Conservation (phyloP, 2,329 filamentous ascomycete genomes). For the Aspergillus hiratsukae region DNA sequence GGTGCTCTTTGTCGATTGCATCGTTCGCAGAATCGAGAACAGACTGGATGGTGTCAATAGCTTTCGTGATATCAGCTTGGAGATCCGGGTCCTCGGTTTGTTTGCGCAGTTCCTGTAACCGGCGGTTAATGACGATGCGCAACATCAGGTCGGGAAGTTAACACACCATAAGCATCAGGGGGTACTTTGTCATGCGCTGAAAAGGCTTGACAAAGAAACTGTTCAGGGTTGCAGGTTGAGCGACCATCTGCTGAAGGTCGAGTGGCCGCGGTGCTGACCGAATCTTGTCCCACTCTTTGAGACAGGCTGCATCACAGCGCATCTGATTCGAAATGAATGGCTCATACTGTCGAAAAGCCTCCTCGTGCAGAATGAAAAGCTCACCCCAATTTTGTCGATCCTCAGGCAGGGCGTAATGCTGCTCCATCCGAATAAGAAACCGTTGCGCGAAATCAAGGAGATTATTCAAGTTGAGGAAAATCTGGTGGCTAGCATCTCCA, state of each 20-base stretch:
- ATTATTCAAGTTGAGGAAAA: constrained; percentile 93
- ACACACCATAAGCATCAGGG: constrained; percentile 72
- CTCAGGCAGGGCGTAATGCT: constrained; percentile 78
- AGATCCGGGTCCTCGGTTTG: constrained; percentile 70
- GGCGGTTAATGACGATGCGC: constrained; percentile 1
- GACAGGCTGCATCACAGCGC: constrained; percentile 79
- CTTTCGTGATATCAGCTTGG: constrained; percentile 67
- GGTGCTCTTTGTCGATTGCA: constrained; percentile 81
- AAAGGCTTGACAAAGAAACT: constrained; percentile 95
- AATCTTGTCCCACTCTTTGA: constrained; percentile 83
- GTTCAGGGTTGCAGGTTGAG: constrained; percentile 80
- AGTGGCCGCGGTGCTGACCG: constrained; percentile 62
- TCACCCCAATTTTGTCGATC: constrained; percentile 86
- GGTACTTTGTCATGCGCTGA: constrained; percentile 92
- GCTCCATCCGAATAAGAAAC: constrained; percentile 93
- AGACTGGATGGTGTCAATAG: constrained; percentile 75
- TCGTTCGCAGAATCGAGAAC: constrained; percentile 83
- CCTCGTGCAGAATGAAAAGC: constrained; percentile 80
- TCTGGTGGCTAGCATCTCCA: constrained; percentile 86
- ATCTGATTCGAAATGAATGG: constrained; percentile 97
- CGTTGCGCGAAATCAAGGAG: constrained; percentile 93
- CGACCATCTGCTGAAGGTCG: constrained; percentile 68
- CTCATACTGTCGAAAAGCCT: constrained; percentile 87
- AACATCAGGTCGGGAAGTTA: not conserved
- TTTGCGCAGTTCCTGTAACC: constrained; percentile 70